Percentiles rank a stretch among this genome's conserved stretches.
Conservation (phyloP, 1,284 basidiomycete species). For the Trichosporon asahii region DNA sequence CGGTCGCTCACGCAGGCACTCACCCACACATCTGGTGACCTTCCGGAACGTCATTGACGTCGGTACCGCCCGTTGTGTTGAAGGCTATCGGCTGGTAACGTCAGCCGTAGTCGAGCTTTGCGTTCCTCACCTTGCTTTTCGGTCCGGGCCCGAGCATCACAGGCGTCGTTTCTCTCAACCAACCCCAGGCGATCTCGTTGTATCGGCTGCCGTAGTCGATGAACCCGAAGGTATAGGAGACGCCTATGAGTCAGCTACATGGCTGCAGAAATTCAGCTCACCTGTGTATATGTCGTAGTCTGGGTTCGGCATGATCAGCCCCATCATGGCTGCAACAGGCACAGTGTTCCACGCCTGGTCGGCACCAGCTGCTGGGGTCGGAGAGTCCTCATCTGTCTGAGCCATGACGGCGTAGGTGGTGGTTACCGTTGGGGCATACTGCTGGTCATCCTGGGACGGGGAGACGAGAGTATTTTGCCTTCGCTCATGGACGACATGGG, state of each 20-base stretch:
- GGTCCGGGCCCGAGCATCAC: not conserved
- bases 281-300: slow-evolving; percentile 36
- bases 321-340: slow-evolving; percentile 39
- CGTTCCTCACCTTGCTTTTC: not conserved
- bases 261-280: slow-evolving; percentile 17
- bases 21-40: slow-evolving; percentile 42
- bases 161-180: slow-evolving; percentile 44
- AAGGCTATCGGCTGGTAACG: slow-evolving; percentile 38
- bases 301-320: slow-evolving; percentile 50
- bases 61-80: slow-evolving; percentile 29
- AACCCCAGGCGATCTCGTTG: slow-evolving; percentile 39
- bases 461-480: not conserved
- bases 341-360: slow-evolving; percentile 23
- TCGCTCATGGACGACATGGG: no score
- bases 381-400: not conserved
- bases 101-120: not conserved
- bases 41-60: slow-evolving; percentile 21
- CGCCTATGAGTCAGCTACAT: slow-evolving; percentile 11
- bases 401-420: not conserved
- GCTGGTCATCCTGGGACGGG: not conserved
- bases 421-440: not conserved
- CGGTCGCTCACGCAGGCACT: slow-evolving; percentile 8
- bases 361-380: not conserved
- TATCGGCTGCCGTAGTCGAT: slow-evolving; percentile 43
- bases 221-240: slow-evolving; percentile 47